Percentiles rank a stretch among this genome's conserved stretches.
phyloP scores from a whole-genome alignment of 371 early-diverging fungal genomes.

The Chytridium lagenaria region DNA sequence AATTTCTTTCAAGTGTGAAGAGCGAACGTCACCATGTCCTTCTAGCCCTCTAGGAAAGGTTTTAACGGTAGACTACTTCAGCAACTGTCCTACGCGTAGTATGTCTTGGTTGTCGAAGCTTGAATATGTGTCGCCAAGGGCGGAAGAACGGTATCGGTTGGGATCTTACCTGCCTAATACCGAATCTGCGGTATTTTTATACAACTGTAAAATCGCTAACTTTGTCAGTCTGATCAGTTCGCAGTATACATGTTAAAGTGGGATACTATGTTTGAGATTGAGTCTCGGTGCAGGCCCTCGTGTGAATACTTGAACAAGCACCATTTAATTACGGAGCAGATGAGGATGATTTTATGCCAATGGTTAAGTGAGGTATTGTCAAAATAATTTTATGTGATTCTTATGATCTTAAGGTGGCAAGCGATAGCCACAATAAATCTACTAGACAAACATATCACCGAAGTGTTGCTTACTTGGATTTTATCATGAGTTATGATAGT shows the following conservation, averaged over 20 bases:
- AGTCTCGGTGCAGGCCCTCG: constrained; percentile 4
- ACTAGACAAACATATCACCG: constrained; percentile 7
- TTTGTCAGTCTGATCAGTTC: not conserved
- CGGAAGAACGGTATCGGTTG: too few species aligned
- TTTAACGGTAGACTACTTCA: too few species aligned
- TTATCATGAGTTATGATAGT: not conserved
- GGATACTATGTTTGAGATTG: constrained; percentile 5
- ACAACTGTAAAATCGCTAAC: too few species aligned
- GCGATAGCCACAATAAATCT: not conserved
- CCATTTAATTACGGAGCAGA: not conserved
- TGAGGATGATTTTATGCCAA: constrained; percentile 14
- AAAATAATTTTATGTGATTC: not conserved
- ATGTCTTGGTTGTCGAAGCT: too few species aligned
- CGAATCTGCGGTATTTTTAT: too few species aligned
- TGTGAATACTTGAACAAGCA: constrained; percentile 11
- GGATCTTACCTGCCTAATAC: too few species aligned
- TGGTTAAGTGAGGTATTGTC: constrained; percentile 19
- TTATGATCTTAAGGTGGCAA: not conserved
- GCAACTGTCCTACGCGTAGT: too few species aligned
- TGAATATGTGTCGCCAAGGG: too few species aligned
- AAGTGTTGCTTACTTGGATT: not conserved
- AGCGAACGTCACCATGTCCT: too few species aligned
- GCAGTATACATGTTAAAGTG: not conserved
- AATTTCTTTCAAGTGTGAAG: too few species aligned
- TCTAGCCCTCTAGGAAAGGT: too few species aligned